phyloP scores from a whole-genome alignment of 768 basidiomycete species.

The Butyriboletus loyo region DNA sequence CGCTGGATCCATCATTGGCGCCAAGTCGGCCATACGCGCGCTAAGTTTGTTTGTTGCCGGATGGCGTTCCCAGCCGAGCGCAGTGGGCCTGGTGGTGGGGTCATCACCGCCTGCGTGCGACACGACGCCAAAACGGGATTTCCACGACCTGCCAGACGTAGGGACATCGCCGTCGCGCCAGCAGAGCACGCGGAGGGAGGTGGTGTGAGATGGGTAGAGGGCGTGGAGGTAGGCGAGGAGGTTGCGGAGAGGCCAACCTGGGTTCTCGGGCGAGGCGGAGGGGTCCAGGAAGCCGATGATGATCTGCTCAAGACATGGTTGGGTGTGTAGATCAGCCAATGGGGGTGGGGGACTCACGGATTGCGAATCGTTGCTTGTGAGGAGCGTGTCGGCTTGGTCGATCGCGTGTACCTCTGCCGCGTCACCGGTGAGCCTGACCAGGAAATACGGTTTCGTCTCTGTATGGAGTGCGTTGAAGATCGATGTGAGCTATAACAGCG shows the following conservation, averaged over 20 bases:
- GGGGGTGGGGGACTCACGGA: slow-evolving; percentile 37
- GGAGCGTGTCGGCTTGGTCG: slow-evolving; percentile 58
- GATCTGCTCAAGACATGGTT: slow-evolving; percentile 32
- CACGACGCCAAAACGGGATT: slow-evolving; percentile 61
- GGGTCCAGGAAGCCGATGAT: slow-evolving; percentile 78
- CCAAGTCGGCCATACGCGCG: slow-evolving; percentile 85
- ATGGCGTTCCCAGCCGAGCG: slow-evolving; percentile 97
- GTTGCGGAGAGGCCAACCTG: slow-evolving; percentile 94
- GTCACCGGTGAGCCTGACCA: slow-evolving; percentile 44
- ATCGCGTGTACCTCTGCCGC: slow-evolving; percentile 47
- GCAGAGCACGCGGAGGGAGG: slow-evolving; percentile 62
- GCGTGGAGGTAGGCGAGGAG: slow-evolving; percentile 77
- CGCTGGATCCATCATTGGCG: slow-evolving; percentile 93
- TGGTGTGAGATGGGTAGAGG: slow-evolving; percentile 48
- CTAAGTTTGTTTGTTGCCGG: slow-evolving; percentile 75
- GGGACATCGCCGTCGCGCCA: slow-evolving; percentile 69
- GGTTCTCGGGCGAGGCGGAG: slow-evolving; percentile 68
- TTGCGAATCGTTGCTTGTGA: slow-evolving; percentile 40
- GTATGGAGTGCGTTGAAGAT: slow-evolving; percentile 50
- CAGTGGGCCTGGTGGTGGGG: slow-evolving; percentile 43
- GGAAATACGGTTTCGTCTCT: slow-evolving; percentile 55
- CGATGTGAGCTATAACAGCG: slow-evolving; percentile 41
- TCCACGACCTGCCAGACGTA: slow-evolving; percentile 43
- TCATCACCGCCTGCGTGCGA: slow-evolving; percentile 16
- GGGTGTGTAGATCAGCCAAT: slow-evolving; percentile 5